Conservation (phyloP, 1,284 basidiomycete species). For the Paramarasmius palmivorus region DNA sequence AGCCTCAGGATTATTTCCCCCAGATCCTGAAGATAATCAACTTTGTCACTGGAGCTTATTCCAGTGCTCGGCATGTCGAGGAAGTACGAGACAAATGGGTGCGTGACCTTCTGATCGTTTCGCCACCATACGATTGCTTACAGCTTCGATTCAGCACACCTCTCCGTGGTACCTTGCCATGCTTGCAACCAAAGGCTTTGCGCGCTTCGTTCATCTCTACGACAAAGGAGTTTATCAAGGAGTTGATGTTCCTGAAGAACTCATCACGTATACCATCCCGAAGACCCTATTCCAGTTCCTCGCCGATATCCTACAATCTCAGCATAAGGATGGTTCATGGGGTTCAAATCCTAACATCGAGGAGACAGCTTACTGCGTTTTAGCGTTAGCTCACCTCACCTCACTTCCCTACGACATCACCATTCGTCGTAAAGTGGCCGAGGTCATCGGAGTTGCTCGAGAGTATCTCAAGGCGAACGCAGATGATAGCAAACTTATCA, state of each 20-base stretch:
- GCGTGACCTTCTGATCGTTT: background rate
- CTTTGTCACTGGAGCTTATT: slow-evolving; percentile 3
- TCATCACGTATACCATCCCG: slow-evolving; percentile 2
- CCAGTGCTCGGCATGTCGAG: background rate
- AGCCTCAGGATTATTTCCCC: slow-evolving; percentile 2
- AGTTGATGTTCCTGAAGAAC: background rate
- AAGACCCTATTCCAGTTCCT: slow-evolving; percentile 2
- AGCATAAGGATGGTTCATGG: slow-evolving; percentile 7
- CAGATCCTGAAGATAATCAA: slow-evolving; percentile 3
- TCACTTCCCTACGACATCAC: slow-evolving; percentile 1
- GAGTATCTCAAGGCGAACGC: too few relatives aligned
- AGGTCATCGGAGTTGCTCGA: background rate
- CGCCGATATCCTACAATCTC: background rate
- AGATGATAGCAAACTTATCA: background rate
- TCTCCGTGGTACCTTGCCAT: slow-evolving; percentile 6
- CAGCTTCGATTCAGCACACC: background rate
- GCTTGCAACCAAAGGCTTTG: background rate
- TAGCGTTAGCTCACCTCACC: slow-evolving; percentile 2
- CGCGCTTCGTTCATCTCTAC: background rate
- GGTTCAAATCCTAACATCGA: slow-evolving; percentile 1
- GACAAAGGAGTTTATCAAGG: background rate
- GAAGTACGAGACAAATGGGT: slow-evolving; percentile 6
- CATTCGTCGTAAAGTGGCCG: background rate
- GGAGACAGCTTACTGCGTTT: slow-evolving; percentile 5
- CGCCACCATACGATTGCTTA: background rate